Evolutionary conservation across 2,329 filamentous ascomycete genomes (phyloP).

Genomic region (Zymoseptoria brevis): DNA sequence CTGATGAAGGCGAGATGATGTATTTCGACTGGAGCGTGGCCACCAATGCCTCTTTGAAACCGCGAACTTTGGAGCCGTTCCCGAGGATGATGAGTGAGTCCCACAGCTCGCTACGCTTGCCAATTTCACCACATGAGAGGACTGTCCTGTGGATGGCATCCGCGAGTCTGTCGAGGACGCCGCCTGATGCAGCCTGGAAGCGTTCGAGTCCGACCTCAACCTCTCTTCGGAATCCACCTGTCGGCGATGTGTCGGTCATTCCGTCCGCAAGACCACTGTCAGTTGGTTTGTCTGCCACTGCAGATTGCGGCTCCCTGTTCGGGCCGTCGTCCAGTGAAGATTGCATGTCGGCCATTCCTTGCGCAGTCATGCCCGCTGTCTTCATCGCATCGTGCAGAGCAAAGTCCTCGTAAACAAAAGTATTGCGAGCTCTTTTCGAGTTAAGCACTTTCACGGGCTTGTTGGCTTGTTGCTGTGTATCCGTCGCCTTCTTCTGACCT

Average conservation of each 20-base stretch:
- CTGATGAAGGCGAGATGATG: constrained; percentile 82
- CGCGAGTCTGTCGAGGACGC: constrained; percentile 74
- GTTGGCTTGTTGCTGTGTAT: constrained; percentile 46
- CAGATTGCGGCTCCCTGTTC: constrained; percentile 30
- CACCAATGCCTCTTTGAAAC: constrained; percentile 83
- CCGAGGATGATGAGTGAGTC: constrained; percentile 87
- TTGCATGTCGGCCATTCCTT: constrained; percentile 44
- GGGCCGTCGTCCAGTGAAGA: constrained; percentile 43
- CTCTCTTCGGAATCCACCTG: constrained; percentile 44
- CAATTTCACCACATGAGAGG: constrained; percentile 72
- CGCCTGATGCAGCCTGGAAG: constrained; percentile 55
- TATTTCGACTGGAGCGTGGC: constrained; percentile 73
- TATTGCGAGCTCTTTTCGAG: constrained; percentile 59
- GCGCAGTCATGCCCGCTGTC: constrained; percentile 39
- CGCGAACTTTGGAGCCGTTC: constrained; percentile 65
- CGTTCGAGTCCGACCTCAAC: constrained; percentile 72
- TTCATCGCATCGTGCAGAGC: constrained; percentile 48
- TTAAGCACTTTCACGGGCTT: constrained; percentile 60
- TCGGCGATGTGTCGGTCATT: constrained; percentile 16
- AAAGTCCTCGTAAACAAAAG: constrained; percentile 67
- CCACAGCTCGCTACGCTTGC: constrained; percentile 81
- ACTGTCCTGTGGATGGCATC: constrained; percentile 77
- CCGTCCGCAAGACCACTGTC: constrained; percentile 24
- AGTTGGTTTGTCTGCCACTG: constrained; percentile 28
- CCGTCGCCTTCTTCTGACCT: constrained; percentile 41